Base-by-base conservation (phyloP, 2,329 filamentous ascomycete genomes). In the Diaporthe sp. region DNA sequence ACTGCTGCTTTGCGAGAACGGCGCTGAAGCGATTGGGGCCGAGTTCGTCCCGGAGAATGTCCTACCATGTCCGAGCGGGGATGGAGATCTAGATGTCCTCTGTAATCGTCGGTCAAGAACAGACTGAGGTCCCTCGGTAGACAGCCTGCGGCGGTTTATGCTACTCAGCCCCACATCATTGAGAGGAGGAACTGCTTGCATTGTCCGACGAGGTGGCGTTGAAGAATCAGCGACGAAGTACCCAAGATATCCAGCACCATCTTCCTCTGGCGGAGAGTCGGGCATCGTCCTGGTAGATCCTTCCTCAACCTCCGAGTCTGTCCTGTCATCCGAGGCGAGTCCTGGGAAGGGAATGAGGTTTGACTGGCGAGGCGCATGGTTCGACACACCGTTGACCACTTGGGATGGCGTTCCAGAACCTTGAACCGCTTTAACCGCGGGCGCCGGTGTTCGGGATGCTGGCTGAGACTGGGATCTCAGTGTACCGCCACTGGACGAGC, bases 401-500 rank as follows among this genome's bases (percentile, higher is more conserved):
- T 85, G 84, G 72, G 79, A 79, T 74, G 80, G 73, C 75, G 80
- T 78, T 13, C 78, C 81, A 75, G 83, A 82, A 46, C 76, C 80
- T 72, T 79, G 83, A 77, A 75, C 74, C 76, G 74, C 80, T 76
- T 79, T 85, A 44, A 79, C 83, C 77, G 62, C 82, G 79, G 78
- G 76, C 78, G 84, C 82, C 3, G 85, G 80, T 3, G 80, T 81
- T 44, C 90, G 86, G 46, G 90, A 88, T 3, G 91, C 91, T 34
- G 91, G 91, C 80, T 93, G 91, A n/a, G 91, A 93, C 80, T 93
- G 91, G 37, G 91, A 93, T 77, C 91, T 87, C 76, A 92, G 82
- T n/a, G 90, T 85, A 78, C 90, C 90, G 73, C 86, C 89, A 37
- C 90, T 86, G 71, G 87, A 83, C 51, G 85, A 83, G 25, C 84